Evolutionary conservation across 768 basidiomycete genomes (phyloP), one percentile per base, ranked within the genome.

Genomic region (Agaricus blazei): DNA sequence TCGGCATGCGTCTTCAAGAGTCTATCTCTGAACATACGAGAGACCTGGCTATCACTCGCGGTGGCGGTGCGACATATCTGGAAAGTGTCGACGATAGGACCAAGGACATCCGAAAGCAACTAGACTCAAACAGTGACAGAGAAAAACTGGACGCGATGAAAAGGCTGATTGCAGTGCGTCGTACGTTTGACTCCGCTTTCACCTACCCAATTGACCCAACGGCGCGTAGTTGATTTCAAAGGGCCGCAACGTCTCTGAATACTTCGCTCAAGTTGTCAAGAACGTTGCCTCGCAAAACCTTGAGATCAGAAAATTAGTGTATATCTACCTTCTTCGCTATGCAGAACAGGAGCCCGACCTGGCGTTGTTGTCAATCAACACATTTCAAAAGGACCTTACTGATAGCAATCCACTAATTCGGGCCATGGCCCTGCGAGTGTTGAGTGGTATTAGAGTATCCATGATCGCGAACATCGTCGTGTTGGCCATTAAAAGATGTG

Each of bases 111-210:
- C 80, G 81, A 56, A 86, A 85, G 63, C 88, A 98, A 66, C 80
- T 99, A 34, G 93, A 97, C 63, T 90, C 89, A 3, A 87, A 78
- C 60, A 87, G 85, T 56, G 97, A 98, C 63, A 76, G 85, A 54
- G 96, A 98, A 66, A 91, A 94, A 64, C 71, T 96, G 49, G 94
- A 98, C 60, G 96, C 93, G 3, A 88, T 99, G 87, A 97, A 96
- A 72, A 76, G 93, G 58, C 80, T 99, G 50, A 83, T 98, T 56
- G 96, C 94, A 43, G 95, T 97, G 67, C 63, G 89, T 79, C 23
- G 41, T 26, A 19, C 23, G 29, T 46, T 12, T 24, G 29, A 28
- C n/a, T 48, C 12, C 29, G 31, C 44, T 49, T 40, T 23, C 47
- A 58, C 47, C 29, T 24, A 24, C 14, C 34, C 37, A 49, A 6